A percentile compares a stretch with the other conserved stretches of the same genome.
phyloP scores from a whole-genome alignment of 495 filamentous ascomycete species.

The Penicillium subrubescens region DNA sequence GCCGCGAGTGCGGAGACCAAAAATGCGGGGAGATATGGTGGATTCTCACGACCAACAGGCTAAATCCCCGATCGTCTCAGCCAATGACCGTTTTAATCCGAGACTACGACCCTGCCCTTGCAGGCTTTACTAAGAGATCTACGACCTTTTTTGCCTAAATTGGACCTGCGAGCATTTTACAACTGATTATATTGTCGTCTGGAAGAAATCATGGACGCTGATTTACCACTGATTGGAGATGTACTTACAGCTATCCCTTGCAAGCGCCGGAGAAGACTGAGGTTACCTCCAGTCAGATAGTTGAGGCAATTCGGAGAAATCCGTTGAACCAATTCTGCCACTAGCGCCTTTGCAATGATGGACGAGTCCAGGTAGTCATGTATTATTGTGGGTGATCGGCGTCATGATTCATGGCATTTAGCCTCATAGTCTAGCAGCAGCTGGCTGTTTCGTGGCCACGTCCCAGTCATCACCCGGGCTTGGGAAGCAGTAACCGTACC shows the following conservation, averaged over 20 bases:
- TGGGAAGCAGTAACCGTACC: slow-evolving; percentile 23
- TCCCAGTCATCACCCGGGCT: slow-evolving; percentile 26
- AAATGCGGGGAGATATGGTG: slow-evolving; percentile 12
- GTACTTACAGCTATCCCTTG: neutral
- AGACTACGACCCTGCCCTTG: neutral
- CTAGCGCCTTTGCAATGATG: neutral
- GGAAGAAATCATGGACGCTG: neutral
- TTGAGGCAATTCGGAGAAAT: neutral
- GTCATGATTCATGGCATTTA: neutral
- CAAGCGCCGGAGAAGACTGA: neutral
- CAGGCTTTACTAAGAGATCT: neutral
- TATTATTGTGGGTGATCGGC: too few relatives aligned
- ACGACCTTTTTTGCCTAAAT: neutral
- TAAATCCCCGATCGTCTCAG: neutral
- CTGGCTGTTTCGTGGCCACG: slow-evolving; percentile 14
- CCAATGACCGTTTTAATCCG: neutral
- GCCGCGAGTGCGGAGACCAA: slow-evolving; percentile 15
- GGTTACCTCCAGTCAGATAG: neutral
- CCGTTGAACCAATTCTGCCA: neutral
- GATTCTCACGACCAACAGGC: neutral
- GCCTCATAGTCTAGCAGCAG: slow-evolving; percentile 6
- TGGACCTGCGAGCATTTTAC: neutral
- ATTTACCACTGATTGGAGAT: neutral
- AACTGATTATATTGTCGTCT: neutral
- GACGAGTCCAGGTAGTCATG: neutral